Evolutionary conservation across 1,284 basidiomycete species (phyloP).

Genomic region (Cryptococcus depauperatus): DNA sequence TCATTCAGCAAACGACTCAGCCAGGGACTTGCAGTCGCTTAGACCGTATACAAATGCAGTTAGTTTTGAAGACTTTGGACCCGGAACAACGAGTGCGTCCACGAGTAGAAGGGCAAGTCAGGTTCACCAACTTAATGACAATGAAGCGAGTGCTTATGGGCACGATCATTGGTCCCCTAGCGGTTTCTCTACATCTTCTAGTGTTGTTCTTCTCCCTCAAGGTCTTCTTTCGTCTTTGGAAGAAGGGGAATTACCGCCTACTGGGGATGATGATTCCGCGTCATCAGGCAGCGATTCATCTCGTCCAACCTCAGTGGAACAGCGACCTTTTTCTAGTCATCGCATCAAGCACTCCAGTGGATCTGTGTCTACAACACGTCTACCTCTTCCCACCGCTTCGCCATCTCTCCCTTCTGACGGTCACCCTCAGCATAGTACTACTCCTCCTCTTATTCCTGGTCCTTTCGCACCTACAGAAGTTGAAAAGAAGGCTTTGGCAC

Average conservation of each 20-base stretch:
- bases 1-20: slow-evolving; percentile 16
- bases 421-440: too few species aligned
- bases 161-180: slow-evolving; percentile 42
- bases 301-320: too few species aligned
- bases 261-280: slow-evolving; percentile 18
- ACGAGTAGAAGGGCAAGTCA: slow-evolving; percentile 3
- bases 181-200: slow-evolving; percentile 43
- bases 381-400: slow-evolving; percentile 11
- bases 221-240: slow-evolving; percentile 44
- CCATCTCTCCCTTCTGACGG: background rate
- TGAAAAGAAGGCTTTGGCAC: slow-evolving; percentile 38
- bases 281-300: slow-evolving; percentile 6
- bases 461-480: slow-evolving; percentile 40
- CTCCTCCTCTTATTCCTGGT: too few species aligned
- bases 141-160: slow-evolving; percentile 29
- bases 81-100: slow-evolving; percentile 17
- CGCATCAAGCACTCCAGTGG: too few species aligned
- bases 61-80: slow-evolving; percentile 46
- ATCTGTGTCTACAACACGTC: slow-evolving; percentile 17
- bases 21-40: slow-evolving; percentile 19
- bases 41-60: slow-evolving; percentile 25
- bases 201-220: slow-evolving; percentile 42
- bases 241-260: slow-evolving; percentile 39
- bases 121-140: slow-evolving; percentile 11
- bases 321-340: background rate